Evolutionary conservation across 2,329 filamentous ascomycete genomes (phyloP), one percentile per base, ranked within the genome.

Genomic region (Colletotrichum sp.): DNA sequence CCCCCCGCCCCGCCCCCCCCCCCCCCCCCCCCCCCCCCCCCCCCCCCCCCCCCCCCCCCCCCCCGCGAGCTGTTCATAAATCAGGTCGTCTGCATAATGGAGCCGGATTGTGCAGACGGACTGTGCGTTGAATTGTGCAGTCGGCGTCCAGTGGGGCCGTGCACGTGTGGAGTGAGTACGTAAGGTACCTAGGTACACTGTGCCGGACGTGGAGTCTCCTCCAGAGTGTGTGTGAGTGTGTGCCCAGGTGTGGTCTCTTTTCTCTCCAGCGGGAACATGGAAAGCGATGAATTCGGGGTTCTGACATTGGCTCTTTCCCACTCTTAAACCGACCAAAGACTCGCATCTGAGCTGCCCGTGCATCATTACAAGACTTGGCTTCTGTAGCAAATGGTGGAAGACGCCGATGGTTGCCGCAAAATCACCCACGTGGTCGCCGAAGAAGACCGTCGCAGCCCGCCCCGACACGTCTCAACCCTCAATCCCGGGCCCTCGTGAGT

Each of bases 391-490:
- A 15, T 36, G 30, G n/a, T 12, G 26, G 32, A 59, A 12, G 59
- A 71, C 44, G 55, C 72, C 72, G 72, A 71, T 71, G 67, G 30
- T 64, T 57, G 67, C 71, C 71, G 67, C 32, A n/a, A 28, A 55
- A 30, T 36, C 67, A 18, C 44, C 44, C 71, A 74, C 71, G 67
- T 74, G 67, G 67, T 71, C 60, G 18, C 67, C 67, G 44, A 65
- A 65, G 34, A 65, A 71, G 44, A 34, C 72, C 44, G 44, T 60
- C 12, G 60, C 44, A 65, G 67, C 44, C 63, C 63, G 62, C n/a
- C 32, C 62, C 21, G 16, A 64, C 34, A 44, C 39, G 63, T 66
- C 63, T 66, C 63, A 52, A 52, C 39, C 13, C 24, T 32, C 36
- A 32, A 64, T 52, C 39, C 39, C 36, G 36, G 39, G 36, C 36